Evolutionary conservation across 2,329 filamentous ascomycete species (phyloP).

Genomic region (Pseudogymnoascus sp.): DNA sequence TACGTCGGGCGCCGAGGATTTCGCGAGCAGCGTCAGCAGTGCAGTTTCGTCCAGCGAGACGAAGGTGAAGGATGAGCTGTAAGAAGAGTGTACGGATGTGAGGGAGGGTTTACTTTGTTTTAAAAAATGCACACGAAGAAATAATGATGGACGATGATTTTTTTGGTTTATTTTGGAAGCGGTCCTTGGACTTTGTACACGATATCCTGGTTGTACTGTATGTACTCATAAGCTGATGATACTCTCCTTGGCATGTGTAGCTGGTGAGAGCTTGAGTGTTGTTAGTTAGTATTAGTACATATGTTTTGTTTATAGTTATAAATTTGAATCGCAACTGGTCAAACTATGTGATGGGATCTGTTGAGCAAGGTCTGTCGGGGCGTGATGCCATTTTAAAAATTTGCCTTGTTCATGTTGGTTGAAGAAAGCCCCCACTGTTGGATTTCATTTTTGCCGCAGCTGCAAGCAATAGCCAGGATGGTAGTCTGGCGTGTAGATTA

Average conservation of each 20-base stretch:
- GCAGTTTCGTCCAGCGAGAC: conserved; percentile 33
- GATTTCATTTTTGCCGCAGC: background rate
- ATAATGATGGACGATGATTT: conserved; percentile 7
- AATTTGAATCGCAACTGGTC: background rate
- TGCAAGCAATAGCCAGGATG: background rate
- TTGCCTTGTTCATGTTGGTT: too few species aligned
- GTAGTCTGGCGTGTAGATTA: background rate
- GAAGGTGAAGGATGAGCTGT: conserved; percentile 32
- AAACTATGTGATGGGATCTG: background rate
- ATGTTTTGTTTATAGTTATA: conserved; percentile 8
- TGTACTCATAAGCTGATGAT: background rate
- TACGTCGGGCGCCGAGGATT: conserved; percentile 36
- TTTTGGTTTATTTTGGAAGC: conserved; percentile 9
- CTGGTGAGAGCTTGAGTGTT: conserved; percentile 1
- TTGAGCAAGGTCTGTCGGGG: background rate
- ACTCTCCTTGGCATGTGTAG: background rate
- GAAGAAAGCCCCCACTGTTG: background rate
- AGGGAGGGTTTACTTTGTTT: background rate
- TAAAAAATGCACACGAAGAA: conserved; percentile 4
- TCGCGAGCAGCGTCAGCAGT: conserved; percentile 38
- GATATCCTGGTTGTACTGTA: conserved; percentile 8
- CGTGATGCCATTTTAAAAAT: background rate
- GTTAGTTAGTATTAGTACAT: background rate
- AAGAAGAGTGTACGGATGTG: background rate
- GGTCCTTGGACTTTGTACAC: conserved; percentile 9